Evolutionary conservation across 1,284 basidiomycete species (phyloP).

Genomic region (Ustilago hordei): DNA sequence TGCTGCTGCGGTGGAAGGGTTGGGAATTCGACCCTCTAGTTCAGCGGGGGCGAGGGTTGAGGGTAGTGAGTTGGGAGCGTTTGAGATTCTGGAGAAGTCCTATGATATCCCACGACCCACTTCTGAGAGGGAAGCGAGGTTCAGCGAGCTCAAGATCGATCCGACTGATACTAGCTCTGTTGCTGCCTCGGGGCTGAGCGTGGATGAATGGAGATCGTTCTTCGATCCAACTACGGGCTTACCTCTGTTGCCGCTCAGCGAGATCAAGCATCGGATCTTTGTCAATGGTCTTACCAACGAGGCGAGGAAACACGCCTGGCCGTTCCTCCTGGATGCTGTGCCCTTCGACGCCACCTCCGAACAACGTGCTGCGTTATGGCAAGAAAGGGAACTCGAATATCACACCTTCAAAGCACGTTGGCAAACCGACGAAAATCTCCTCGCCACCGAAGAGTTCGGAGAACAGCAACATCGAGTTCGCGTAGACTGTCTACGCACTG

Average conservation of each 20-base stretch:
- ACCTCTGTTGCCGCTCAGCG: constrained; percentile 26
- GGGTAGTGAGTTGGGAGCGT: constrained; percentile 53
- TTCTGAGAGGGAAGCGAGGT: constrained; percentile 35
- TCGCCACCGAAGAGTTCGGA: constrained; percentile 29
- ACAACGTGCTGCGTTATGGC: constrained; percentile 53
- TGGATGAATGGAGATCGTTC: constrained; percentile 49
- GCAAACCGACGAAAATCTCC: constrained; percentile 38
- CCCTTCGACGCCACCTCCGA: constrained; percentile 76
- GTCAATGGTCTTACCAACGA: constrained; percentile 52
- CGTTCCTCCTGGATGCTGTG: constrained; percentile 85
- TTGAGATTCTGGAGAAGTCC: constrained; percentile 54
- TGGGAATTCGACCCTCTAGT: neutral
- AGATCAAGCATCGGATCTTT: constrained; percentile 58
- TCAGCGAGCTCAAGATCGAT: constrained; percentile 23
- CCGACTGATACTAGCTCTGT: neutral
- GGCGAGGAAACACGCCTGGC: constrained; percentile 77
- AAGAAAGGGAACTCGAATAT: constrained; percentile 40
- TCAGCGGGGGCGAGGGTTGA: constrained; percentile 16
- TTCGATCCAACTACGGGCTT: constrained; percentile 46
- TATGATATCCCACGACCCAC: constrained; percentile 41
- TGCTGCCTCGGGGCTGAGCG: constrained; percentile 23
- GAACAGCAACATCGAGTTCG: constrained; percentile 87
- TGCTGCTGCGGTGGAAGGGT: neutral
- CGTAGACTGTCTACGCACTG: constrained; percentile 97
- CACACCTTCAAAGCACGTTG: constrained; percentile 45